Evolutionary conservation across 345 rosid genomes (phyloP).

Genomic region (Moricandia arvensis): DNA sequence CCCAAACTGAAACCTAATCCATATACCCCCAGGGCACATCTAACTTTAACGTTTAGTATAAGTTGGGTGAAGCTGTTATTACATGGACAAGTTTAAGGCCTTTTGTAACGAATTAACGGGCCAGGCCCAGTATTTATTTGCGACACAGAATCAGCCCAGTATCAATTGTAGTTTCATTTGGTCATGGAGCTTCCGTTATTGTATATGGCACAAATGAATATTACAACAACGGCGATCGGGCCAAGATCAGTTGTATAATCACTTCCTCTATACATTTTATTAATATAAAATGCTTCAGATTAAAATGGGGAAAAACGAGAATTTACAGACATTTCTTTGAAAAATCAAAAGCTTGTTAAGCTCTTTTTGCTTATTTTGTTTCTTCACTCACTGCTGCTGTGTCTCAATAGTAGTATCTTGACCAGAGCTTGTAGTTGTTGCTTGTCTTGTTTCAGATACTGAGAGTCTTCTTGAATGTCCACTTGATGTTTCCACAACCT

Average conservation of each 20-base stretch:
- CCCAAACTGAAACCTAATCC: too few species aligned
- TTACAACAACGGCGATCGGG: constrained; percentile 36
- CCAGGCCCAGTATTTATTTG: neutral
- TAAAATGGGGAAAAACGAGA: constrained; percentile 40
- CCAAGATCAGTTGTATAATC: constrained; percentile 23
- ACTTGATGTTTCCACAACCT: constrained; percentile 61
- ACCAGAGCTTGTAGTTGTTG: constrained; percentile 49
- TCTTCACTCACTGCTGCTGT: constrained; percentile 59
- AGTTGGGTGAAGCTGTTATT: neutral
- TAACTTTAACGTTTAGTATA: neutral
- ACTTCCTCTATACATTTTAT: constrained; percentile 38
- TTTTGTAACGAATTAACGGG: neutral
- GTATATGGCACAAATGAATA: constrained; percentile 14
- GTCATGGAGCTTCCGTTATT: too few species aligned
- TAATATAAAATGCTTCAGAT: constrained; percentile 22
- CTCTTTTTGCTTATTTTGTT: neutral
- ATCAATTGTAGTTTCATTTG: too few species aligned
- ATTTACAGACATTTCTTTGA: constrained; percentile 56
- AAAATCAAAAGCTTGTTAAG: constrained; percentile 33
- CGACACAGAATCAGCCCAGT: too few species aligned
- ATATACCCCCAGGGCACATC: too few species aligned
- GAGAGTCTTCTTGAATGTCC: constrained; percentile 62
- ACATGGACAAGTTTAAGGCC: neutral
- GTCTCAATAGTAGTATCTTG: constrained; percentile 62
- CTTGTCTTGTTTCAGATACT: constrained; percentile 75